These are phyloP conservation scores for Globisporangium iwayamae DNA, from an alignment of 352 stramenopile species.

Conservation along the genomic window DNA sequence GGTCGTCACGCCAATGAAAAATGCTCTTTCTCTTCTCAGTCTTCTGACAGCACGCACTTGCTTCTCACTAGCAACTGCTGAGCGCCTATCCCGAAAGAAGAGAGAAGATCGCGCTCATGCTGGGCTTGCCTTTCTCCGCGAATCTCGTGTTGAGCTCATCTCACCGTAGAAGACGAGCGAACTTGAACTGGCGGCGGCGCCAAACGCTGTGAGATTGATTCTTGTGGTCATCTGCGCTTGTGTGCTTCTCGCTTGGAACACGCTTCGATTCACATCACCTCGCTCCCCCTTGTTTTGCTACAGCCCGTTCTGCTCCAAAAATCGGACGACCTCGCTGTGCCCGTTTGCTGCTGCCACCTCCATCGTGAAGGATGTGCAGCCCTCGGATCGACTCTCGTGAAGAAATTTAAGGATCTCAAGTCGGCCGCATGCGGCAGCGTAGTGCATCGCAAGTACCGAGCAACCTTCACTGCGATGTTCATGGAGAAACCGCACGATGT, in stretches of 20 bases:
- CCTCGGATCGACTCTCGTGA: not conserved
- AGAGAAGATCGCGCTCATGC: no score
- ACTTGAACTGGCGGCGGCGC: no score
- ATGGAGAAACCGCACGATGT: constrained; percentile 2
- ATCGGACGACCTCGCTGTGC: not conserved
- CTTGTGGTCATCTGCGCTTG: not conserved
- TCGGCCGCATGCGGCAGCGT: not conserved
- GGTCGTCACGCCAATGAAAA: no score
- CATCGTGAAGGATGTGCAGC: constrained; percentile 4
- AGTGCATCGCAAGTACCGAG: constrained; percentile 6
- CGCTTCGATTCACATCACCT: not conserved
- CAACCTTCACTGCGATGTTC: not conserved
- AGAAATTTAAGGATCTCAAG: not conserved
- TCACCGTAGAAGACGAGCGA: no score
- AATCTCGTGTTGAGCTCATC: no score
- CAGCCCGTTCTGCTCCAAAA: not conserved
- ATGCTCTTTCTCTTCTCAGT: no score
- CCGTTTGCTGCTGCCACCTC: not conserved
- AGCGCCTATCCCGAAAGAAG: no score
- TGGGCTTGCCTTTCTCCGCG: no score
- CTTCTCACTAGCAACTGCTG: no score
- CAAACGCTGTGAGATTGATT: not conserved
- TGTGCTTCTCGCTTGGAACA: not conserved
- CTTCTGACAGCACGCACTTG: no score
- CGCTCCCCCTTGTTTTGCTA: not conserved